Base-by-base conservation (phyloP, 208 protist genomes). In the Leishmania lainsoni region DNA sequence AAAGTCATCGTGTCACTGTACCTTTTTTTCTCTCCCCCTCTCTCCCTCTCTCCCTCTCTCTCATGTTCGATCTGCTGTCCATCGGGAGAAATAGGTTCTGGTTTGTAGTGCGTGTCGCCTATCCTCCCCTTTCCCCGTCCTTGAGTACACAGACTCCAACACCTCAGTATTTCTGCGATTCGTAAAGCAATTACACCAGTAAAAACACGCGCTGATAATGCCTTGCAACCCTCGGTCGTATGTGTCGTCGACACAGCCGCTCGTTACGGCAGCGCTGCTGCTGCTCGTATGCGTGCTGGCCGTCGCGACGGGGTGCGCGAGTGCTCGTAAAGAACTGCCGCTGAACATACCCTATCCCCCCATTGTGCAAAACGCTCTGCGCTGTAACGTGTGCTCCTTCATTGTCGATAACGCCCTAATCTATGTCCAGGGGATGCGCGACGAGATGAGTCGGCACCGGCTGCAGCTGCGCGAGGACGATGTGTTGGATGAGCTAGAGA, bases 391-490 rank as follows among this genome's bases (percentile, higher is more conserved):
- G 14, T 95, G 91, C 76, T 66, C 69, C 16, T 79, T 89, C 61
- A 78, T 88, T 49, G 76, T 94, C 16, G 69, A 78, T 10, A 91
- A 95, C 70, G 81, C 86, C 3, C 83, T 89, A 10, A 56, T 70
- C 39, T 73, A 90, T 42, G 83, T 93, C 3, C 75, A 90, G 58
- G 29, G n/a, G 2, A 75, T 85, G 16, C 80, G 76, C 16, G 66
- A 85, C 49, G 81, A 83, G 45, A 70, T 70, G 63, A 74, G 83
- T 5, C 45, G 65, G 2, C 83, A 87, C 68, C 80, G 86, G 29
- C 86, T 95, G n/a, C 58, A 49, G 3, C 58, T 97, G 29, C 80
- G 81, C 4, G 92, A 97, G 79, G 94, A 97, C 35, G 88, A 92
- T 56, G 77, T 97, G 16, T 78, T 96, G 4, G 85, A 81, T n/a